Base-by-base conservation (phyloP, 257 asterid species). In the Solanum chiquidenum region DNA sequence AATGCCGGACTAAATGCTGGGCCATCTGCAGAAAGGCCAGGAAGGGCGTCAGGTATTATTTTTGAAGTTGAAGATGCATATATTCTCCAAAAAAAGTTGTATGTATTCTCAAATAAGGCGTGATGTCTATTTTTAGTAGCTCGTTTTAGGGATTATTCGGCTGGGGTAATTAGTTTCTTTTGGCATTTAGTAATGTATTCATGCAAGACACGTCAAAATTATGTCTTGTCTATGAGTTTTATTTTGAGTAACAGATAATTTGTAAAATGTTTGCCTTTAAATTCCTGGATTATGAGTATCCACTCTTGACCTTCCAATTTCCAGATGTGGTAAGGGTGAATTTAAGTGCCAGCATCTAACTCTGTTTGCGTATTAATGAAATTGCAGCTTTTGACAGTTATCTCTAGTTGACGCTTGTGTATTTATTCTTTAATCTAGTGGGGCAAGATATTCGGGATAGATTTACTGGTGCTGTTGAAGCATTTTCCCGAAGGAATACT, bases 401-500 rank as follows among this genome's bases (percentile, higher is more conserved):
- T 82, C 86, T 1, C 27, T 29, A 2, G n/a, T 49, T 80, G 85
- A 80, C 13, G 16, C 84, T 44, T 49, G 73, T 18, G 33, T 72
- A 20, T 72, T 86, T 9, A 71, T 72, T 68, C 80, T 69, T 5
- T 13, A 64, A 74, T 72, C 83, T 64, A 58, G 89, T 23, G 44
- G 91, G 91, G 83, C 90, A 86, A 86, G 90, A 90, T 27, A 72
- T 82, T 21, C 88, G 91, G 31, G 91, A 88, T 16, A 86, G 71
- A 69, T 86, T 90, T 76, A 42, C 90, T 71, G 89, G 91, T 16
- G 90, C 90, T 31, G 91, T 88, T 12, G 91, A 88, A 86, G 90
- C 88, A 80, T 88, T 88, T 49, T 90, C 91, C 16, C 82, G 90
- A 77, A 86, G 86, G 86, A 87, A 90, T 72, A 84, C 86, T 72